Percentiles rank a stretch among this genome's conserved stretches.
Conservation (phyloP, 2,329 filamentous ascomycete genomes). For the Aureobasidium sp. region DNA sequence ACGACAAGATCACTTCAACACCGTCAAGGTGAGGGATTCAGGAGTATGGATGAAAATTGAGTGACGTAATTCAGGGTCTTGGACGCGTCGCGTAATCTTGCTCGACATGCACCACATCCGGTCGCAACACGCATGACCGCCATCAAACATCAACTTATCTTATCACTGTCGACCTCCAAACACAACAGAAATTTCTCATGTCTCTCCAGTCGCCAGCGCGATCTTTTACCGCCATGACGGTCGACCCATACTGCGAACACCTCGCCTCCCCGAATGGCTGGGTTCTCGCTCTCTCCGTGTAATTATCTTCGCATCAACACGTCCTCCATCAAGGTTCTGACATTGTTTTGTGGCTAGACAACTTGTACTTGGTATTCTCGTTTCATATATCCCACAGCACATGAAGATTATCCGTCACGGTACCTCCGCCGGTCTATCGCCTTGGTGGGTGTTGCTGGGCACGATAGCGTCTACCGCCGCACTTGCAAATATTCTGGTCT, state of each 20-base stretch:
- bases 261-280: slow-evolving; percentile 25
- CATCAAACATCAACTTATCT: background rate
- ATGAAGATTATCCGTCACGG: slow-evolving; percentile 85
- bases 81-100: slow-evolving; percentile 12
- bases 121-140: background rate
- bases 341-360: slow-evolving; percentile 50
- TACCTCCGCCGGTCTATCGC: slow-evolving; percentile 92
- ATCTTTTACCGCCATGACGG: background rate
- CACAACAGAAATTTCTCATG: background rate
- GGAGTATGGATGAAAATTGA: too few species aligned
- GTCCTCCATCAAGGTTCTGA: slow-evolving; percentile 3
- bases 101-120: background rate
- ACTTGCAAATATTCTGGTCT: slow-evolving; percentile 88
- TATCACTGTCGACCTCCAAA: background rate
- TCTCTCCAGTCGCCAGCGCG: background rate
- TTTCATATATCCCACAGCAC: slow-evolving; percentile 95
- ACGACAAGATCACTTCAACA: too few species aligned
- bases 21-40: too few species aligned
- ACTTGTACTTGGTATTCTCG: slow-evolving; percentile 86
- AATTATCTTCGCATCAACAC: background rate
- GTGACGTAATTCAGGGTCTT: background rate
- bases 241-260: slow-evolving; percentile 25
- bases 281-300: slow-evolving; percentile 25
- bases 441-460: slow-evolving; percentile 90
- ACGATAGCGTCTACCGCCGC: slow-evolving; percentile 88